Base-by-base conservation (phyloP, 257 asterid genomes). In the Solanum chmielewskii region DNA sequence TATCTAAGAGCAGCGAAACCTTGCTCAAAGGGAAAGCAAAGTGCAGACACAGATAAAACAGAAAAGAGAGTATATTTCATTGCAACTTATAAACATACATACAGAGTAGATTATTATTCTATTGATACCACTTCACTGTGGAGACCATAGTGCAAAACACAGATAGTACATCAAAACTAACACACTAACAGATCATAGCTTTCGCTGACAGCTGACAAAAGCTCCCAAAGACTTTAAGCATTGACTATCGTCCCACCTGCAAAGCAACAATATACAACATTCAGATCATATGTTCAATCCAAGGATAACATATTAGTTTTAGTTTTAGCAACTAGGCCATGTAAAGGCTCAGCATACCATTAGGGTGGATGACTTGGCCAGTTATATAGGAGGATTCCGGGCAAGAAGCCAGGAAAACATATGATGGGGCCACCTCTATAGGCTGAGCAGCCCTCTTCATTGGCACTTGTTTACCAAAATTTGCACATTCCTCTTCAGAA, bases 371-470 rank as follows among this genome's bases (percentile, higher is more conserved):
- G 23, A 94, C 91, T 82, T 95, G 98, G 37, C 98, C 98, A 0
- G 93, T 91, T 13, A 92, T 91, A 88, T 94, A 94, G 7, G 97
- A 93, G 13, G 98, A 95, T 62, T 93, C 95, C 2, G 83, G 90
- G 41, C 91, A 87, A 13, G 91, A 91, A 2, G 98, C 98, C 66
- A 95, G 91, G 86, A 95, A 95, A 12, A 95, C 98, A 66, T 86
- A 95, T 2, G 93, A 87, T 0, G 98, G 95, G 5, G 97, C 98
- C 73, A 95, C 93, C 89, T 95, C 98, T 1, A 66, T 82, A 3
- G 98, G 97, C 92, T 95, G 96, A 2, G 95, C 98, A 0, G 96
- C 97, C 92, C 98, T 93, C 45, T 92, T 83, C 98, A 95, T 95
- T 3, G 98, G 97, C 87, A 92, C 95, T 23, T 93, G 86, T 6